Evolutionary conservation across 495 filamentous ascomycete species (phyloP).

Genomic region (Halenospora varia): DNA sequence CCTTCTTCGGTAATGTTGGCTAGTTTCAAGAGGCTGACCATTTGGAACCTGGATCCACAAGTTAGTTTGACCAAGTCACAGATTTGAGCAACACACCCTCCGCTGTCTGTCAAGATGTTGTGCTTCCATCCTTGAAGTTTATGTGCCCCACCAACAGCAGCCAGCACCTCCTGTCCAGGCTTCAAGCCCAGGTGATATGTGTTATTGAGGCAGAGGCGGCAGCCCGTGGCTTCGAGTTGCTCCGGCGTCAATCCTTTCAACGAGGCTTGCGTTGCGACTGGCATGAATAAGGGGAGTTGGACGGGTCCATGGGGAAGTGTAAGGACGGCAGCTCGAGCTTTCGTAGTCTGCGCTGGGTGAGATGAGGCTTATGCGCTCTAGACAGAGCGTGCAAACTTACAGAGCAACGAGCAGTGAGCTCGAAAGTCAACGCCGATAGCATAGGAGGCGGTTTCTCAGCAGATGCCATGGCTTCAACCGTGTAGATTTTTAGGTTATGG

Average conservation of each 20-base stretch:
- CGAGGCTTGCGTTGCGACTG: constrained; percentile 95
- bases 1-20: constrained; percentile 94
- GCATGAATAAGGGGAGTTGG: constrained; percentile 92
- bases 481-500: not conserved
- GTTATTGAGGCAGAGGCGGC: constrained; percentile 91
- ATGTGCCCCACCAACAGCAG: constrained; percentile 86
- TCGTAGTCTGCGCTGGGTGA: constrained; percentile 65
- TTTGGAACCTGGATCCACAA: constrained; percentile 71
- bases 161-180: constrained; percentile 84
- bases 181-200: constrained; percentile 96
- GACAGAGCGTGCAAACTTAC: constrained; percentile 43
- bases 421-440: constrained; percentile 76
- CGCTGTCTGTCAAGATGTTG: constrained; percentile 95
- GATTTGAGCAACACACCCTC: constrained; percentile 63
- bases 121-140: constrained; percentile 91
- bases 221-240: constrained; percentile 83
- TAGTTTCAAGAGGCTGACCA: constrained; percentile 94
- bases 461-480: not conserved
- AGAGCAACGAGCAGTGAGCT: constrained; percentile 77
- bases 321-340: constrained; percentile 88
- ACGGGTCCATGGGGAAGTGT: constrained; percentile 90
- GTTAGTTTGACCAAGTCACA: not conserved
- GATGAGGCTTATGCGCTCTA: constrained; percentile 12
- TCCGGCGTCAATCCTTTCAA: constrained; percentile 92
- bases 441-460: constrained; percentile 33